These are phyloP conservation scores for Penicillium brevicompactum DNA, from an alignment of 2,329 filamentous ascomycete genomes.

Conservation along the genomic window DNA sequence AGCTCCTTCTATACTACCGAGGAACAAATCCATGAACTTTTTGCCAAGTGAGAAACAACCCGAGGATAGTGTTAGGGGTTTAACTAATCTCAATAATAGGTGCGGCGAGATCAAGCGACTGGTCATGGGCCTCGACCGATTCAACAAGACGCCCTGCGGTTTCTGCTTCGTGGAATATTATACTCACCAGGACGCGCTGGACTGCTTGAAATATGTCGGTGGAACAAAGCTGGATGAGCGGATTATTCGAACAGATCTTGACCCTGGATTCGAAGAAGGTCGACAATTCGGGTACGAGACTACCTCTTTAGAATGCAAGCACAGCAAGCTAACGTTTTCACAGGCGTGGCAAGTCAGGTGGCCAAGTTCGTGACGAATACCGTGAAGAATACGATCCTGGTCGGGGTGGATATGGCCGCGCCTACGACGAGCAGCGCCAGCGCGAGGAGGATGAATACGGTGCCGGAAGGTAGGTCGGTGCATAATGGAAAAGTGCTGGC, in stretches of 20 bases:
- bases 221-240: slow-evolving; percentile 98
- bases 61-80: not conserved
- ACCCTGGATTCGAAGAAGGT: slow-evolving; percentile 94
- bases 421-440: slow-evolving; percentile 63
- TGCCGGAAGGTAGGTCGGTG: slow-evolving; percentile 51
- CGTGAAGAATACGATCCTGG: slow-evolving; percentile 96
- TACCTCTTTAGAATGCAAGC: not conserved
- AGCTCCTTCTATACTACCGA: slow-evolving; percentile 98
- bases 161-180: slow-evolving; percentile 99
- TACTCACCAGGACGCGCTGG: slow-evolving; percentile 92
- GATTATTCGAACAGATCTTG: slow-evolving; percentile 91
- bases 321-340: slow-evolving; percentile 17
- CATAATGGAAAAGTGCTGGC: slow-evolving; percentile 21
- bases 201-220: slow-evolving; percentile 98
- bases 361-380: slow-evolving; percentile 97
- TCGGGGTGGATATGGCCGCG: slow-evolving; percentile 82
- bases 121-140: slow-evolving; percentile 95
- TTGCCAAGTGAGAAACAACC: slow-evolving; percentile 67
- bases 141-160: slow-evolving; percentile 95
- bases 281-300: slow-evolving; percentile 77
- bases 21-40: slow-evolving; percentile 97
- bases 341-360: slow-evolving; percentile 85
- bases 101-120: slow-evolving; percentile 97
- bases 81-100: slow-evolving; percentile 37
- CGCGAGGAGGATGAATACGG: slow-evolving; percentile 64